These are phyloP conservation scores for Aspergillus texensis DNA, from an alignment of 2,329 filamentous ascomycete genomes.

Conservation along the genomic window DNA sequence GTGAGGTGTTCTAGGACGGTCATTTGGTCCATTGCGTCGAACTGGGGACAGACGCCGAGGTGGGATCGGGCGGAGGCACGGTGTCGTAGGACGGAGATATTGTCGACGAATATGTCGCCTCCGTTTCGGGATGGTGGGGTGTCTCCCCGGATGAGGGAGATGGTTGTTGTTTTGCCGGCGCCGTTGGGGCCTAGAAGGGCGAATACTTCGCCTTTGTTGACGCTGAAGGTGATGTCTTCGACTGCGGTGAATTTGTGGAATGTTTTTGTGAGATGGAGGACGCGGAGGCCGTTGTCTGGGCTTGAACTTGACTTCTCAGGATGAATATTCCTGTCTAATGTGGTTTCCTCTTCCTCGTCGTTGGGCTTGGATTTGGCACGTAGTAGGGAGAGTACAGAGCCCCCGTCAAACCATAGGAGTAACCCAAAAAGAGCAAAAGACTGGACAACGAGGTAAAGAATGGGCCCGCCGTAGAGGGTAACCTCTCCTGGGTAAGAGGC, in stretches of 20 bases:
- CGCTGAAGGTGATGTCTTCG: conserved; percentile 84
- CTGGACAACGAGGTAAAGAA: conserved; percentile 79
- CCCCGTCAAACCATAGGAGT: conserved; percentile 79
- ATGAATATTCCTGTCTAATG: conserved; percentile 61
- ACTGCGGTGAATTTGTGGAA: conserved; percentile 79
- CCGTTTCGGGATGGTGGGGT: conserved; percentile 69
- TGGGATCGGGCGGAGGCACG: conserved; percentile 72
- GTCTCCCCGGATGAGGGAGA: conserved; percentile 87
- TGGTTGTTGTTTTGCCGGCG: conserved; percentile 88
- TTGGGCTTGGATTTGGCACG: conserved; percentile 48
- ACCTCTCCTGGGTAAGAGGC: conserved; percentile 71
- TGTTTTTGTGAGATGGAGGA: conserved; percentile 76
- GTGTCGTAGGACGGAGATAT: conserved; percentile 71
- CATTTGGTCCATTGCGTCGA: conserved; percentile 87
- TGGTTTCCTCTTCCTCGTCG: conserved; percentile 43
- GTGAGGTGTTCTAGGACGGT: conserved; percentile 82
- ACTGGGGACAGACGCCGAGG: conserved; percentile 89
- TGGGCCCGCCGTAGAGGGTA: conserved; percentile 77
- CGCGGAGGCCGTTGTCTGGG: conserved; percentile 70
- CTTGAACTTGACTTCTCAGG: conserved; percentile 63
- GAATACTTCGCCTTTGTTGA: conserved; percentile 80
- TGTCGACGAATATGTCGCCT: conserved; percentile 82
- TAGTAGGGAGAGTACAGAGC: conserved; percentile 62
- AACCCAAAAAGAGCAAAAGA: conserved; percentile 69
- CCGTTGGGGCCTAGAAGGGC: conserved; percentile 88